Percentiles rank a stretch among this genome's conserved stretches.
These are phyloP conservation scores for Exidia glandulosa DNA, from an alignment of 768 basidiomycete species.

Conservation along the genomic window DNA sequence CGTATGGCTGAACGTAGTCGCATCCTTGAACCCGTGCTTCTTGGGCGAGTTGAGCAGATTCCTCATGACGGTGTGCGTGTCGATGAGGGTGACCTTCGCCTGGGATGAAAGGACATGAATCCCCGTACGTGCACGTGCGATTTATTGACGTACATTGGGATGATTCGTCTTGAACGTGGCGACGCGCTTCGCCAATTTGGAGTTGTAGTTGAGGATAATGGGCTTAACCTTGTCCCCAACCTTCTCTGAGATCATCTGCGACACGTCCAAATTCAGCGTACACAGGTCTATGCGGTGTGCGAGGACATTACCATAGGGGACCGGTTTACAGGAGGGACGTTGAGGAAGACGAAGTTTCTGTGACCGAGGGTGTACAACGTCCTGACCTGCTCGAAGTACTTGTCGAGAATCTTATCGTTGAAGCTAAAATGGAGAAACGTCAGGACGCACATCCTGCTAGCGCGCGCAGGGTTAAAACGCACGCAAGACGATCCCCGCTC, in stretches of 20 bases:
- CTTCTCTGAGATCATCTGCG: neutral
- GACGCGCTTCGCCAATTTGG: constrained; percentile 31
- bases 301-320: constrained; percentile 35
- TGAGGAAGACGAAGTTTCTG: constrained; percentile 51
- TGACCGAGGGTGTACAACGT: constrained; percentile 43
- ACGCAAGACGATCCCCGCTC: constrained; percentile 39
- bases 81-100: neutral
- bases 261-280: neutral
- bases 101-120: neutral
- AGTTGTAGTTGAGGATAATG: constrained; percentile 43
- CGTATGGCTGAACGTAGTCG: neutral
- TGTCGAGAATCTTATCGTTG: constrained; percentile 35
- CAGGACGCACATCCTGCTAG: neutral
- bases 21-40: neutral
- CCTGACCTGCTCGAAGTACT: constrained; percentile 39
- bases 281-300: neutral
- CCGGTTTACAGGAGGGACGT: constrained; percentile 46
- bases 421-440: constrained; percentile 28
- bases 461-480: constrained; percentile 10
- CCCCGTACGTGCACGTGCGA: neutral
- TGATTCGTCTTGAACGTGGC: constrained; percentile 31
- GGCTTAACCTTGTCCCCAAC: constrained; percentile 30
- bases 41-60: neutral
- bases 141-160: constrained; percentile 28
- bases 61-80: neutral